A percentile compares a stretch with the other conserved stretches of the same genome.
phyloP scores from a whole-genome alignment of 768 basidiomycete species.

The Mrakia gelida region DNA sequence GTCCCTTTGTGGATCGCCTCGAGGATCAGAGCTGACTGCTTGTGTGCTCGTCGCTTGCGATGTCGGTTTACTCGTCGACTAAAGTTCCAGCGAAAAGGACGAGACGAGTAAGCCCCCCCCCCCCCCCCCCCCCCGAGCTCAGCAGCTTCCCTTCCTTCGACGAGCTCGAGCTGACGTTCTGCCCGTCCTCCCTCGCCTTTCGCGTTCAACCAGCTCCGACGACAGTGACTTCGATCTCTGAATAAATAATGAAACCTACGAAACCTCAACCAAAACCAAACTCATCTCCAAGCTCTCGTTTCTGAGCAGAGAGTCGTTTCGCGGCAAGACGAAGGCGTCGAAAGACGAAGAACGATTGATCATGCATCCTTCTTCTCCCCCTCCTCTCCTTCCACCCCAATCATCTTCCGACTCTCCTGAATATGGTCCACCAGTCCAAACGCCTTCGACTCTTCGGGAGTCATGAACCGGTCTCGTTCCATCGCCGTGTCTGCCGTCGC shows the following conservation, averaged over 20 bases:
- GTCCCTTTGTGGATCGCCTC: neutral
- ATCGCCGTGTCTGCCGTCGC: conserved; percentile 65
- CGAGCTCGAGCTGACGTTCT: neutral
- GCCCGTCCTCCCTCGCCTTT: neutral
- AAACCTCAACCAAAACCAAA: neutral
- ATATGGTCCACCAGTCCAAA: conserved; percentile 94
- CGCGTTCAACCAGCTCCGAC: conserved; percentile 13
- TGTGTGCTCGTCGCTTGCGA: neutral
- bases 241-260: neutral
- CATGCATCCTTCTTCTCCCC: conserved; percentile 9
- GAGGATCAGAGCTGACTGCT: neutral
- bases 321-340: neutral
- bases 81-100: conserved; percentile 20
- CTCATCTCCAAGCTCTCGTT: neutral
- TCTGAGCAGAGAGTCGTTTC: neutral
- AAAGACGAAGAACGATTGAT: neutral
- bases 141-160: neutral
- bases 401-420: conserved; percentile 51
- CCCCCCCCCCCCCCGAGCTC: too few species aligned
- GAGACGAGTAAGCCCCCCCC: conserved; percentile 1
- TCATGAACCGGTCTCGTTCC: conserved; percentile 96
- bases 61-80: neutral
- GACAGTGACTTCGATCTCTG: conserved; percentile 30
- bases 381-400: neutral
- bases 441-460: conserved; percentile 81